Conservation (phyloP, 495 filamentous ascomycete genomes). For the Pseudomonodictys pantanalensis region DNA sequence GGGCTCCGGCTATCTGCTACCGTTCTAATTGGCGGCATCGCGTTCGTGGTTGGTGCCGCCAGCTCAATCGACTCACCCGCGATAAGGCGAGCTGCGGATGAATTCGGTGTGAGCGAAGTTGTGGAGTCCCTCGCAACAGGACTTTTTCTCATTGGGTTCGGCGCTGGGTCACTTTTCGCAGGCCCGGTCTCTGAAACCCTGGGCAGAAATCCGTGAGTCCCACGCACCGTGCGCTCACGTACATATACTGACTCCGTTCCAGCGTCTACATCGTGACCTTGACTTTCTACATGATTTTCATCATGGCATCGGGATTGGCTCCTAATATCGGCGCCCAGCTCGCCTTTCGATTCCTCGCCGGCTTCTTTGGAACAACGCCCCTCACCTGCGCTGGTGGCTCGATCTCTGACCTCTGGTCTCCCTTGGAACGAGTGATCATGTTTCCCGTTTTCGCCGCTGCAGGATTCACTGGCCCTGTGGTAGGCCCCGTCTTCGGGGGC, state of each 20-base stretch:
- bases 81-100: slow-evolving; percentile 44
- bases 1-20: slow-evolving; percentile 45
- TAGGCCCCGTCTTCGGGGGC: slow-evolving; percentile 49
- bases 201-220: slow-evolving; percentile 53
- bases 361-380: slow-evolving; percentile 52
- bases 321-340: slow-evolving; percentile 53
- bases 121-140: slow-evolving; percentile 53
- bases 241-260: too few relatives aligned
- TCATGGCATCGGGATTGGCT: slow-evolving; percentile 51
- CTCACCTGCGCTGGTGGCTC: slow-evolving; percentile 54
- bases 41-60: slow-evolving; percentile 51
- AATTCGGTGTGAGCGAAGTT: slow-evolving; percentile 53
- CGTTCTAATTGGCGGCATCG: slow-evolving; percentile 52
- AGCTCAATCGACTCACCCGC: slow-evolving; percentile 53
- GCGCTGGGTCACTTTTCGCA: slow-evolving; percentile 52
- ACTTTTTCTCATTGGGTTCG: slow-evolving; percentile 61
- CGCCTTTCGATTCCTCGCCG: slow-evolving; percentile 53
- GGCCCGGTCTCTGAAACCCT: slow-evolving; percentile 59
- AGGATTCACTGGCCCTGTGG: slow-evolving; percentile 47
- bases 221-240: too few relatives aligned
- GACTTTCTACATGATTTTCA: slow-evolving; percentile 52
- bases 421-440: slow-evolving; percentile 48
- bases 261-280: slow-evolving; percentile 54
- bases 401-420: slow-evolving; percentile 52
- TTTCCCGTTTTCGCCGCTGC: slow-evolving; percentile 53